Evolutionary conservation across 164 flowering plant species (phyloP).

Genomic region (Protea cynaroides): DNA sequence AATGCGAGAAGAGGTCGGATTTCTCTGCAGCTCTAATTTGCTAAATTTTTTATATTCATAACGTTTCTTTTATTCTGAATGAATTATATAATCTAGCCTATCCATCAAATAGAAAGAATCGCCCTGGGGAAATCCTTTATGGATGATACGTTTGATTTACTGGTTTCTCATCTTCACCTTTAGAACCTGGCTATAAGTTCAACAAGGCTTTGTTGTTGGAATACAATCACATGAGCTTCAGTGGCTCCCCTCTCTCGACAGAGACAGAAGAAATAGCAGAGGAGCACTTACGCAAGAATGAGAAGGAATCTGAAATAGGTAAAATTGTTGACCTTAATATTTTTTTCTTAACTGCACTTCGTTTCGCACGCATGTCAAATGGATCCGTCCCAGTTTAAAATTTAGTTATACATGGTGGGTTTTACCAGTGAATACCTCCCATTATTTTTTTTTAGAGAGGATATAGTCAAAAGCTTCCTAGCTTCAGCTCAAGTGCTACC

Average conservation of each 20-base stretch:
- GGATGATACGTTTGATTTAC: neutral
- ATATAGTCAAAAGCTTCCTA: neutral
- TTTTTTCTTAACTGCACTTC: neutral
- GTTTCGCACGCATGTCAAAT: neutral
- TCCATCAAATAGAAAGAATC: no score
- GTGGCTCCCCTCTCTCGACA: conserved; percentile 62
- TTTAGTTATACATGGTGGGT: neutral
- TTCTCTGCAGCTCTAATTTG: neutral
- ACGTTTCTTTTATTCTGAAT: neutral
- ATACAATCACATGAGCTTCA: conserved; percentile 85
- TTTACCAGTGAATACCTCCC: no score
- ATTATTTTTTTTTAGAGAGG: no score
- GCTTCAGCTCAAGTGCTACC: neutral
- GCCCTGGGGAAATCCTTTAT: neutral
- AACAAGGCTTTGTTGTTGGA: conserved; percentile 45
- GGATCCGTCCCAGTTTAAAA: neutral
- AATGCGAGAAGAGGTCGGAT: conserved; percentile 60
- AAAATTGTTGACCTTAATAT: conserved; percentile 8
- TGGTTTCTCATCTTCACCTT: neutral
- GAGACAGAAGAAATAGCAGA: conserved; percentile 68
- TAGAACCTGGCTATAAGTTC: conserved; percentile 69
- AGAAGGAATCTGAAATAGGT: conserved; percentile 68
- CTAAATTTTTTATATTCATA: no score
- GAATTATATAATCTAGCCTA: neutral
- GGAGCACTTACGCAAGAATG: conserved; percentile 35